phyloP scores from a whole-genome alignment of 129 eudicot genomes.

The Pseudognaphalium luteoalbum region DNA sequence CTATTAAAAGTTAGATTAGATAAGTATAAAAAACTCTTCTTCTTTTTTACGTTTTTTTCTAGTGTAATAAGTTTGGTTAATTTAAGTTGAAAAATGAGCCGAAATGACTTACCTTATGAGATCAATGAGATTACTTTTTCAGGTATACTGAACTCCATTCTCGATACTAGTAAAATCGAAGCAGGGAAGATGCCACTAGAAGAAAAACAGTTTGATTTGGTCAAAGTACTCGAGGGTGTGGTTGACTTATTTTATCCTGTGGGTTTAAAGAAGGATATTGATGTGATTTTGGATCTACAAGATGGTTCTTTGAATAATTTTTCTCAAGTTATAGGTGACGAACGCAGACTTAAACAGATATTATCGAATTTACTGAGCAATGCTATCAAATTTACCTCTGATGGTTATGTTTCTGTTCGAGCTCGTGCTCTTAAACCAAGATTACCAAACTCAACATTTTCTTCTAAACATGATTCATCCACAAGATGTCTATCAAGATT shows the following conservation, averaged over 20 bases:
- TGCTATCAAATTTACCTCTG: conserved; percentile 77
- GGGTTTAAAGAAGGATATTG: conserved; percentile 68
- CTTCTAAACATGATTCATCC: conserved; percentile 24
- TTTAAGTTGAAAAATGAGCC: too few species aligned
- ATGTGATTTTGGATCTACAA: conserved; percentile 57
- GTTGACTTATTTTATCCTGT: conserved; percentile 65
- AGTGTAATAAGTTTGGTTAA: too few species aligned
- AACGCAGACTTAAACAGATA: conserved; percentile 64
- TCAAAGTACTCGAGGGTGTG: conserved; percentile 56
- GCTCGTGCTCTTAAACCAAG: conserved; percentile 50
- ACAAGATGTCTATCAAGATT: conserved; percentile 37
- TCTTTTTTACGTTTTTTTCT: too few species aligned
- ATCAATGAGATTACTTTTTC: background rate
- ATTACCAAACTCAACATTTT: conserved; percentile 27
- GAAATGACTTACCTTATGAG: too few species aligned
- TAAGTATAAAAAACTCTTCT: too few species aligned
- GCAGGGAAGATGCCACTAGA: conserved; percentile 64
- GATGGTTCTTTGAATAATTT: conserved; percentile 50
- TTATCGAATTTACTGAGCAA: conserved; percentile 69
- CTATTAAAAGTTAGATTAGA: too few species aligned
- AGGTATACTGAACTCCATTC: conserved; percentile 68
- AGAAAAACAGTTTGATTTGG: conserved; percentile 58
- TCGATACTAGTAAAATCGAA: conserved; percentile 66
- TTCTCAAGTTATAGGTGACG: conserved; percentile 72
- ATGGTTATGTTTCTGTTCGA: conserved; percentile 66